These are phyloP conservation scores for Rubia yunnanensis DNA, from an alignment of 257 asterid species.

Conservation along the genomic window DNA sequence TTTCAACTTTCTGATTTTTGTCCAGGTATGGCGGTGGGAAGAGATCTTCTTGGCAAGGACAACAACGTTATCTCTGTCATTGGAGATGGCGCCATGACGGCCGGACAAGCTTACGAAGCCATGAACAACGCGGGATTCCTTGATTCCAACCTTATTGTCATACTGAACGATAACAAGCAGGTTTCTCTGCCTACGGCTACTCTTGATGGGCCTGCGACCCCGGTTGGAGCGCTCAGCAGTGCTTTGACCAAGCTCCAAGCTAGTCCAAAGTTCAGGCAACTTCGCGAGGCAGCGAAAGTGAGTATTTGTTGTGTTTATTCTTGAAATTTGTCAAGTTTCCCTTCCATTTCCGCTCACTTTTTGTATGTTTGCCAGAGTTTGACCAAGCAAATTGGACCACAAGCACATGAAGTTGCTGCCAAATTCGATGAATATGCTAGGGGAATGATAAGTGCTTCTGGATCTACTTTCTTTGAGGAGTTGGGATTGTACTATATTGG, in stretches of 20 bases:
- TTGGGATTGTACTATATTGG: slow-evolving; percentile 74
- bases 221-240: slow-evolving; percentile 69
- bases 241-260: slow-evolving; percentile 67
- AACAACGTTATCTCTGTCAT: slow-evolving; percentile 60
- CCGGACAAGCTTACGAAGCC: slow-evolving; percentile 88
- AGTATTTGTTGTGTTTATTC: not conserved
- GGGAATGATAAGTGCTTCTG: slow-evolving; percentile 69
- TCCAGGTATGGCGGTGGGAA: slow-evolving; percentile 73
- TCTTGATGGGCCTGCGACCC: slow-evolving; percentile 63
- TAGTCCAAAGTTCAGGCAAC: slow-evolving; percentile 57
- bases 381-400: slow-evolving; percentile 70
- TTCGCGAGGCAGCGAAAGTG: slow-evolving; percentile 81
- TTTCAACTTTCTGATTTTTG: not conserved
- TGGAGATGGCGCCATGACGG: slow-evolving; percentile 81
- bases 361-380: slow-evolving; percentile 29
- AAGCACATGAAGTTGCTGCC: slow-evolving; percentile 72
- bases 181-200: slow-evolving; percentile 75
- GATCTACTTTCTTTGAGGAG: slow-evolving; percentile 73
- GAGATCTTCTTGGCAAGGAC: slow-evolving; percentile 58
- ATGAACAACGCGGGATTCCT: slow-evolving; percentile 79
- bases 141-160: slow-evolving; percentile 52
- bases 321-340: too few species aligned
- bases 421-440: slow-evolving; percentile 81
- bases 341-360: not conserved
- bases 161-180: slow-evolving; percentile 64